A percentile compares a stretch with the other conserved stretches of the same genome.
Conservation (phyloP, 768 basidiomycete genomes). For the Lentinus brumalis region DNA sequence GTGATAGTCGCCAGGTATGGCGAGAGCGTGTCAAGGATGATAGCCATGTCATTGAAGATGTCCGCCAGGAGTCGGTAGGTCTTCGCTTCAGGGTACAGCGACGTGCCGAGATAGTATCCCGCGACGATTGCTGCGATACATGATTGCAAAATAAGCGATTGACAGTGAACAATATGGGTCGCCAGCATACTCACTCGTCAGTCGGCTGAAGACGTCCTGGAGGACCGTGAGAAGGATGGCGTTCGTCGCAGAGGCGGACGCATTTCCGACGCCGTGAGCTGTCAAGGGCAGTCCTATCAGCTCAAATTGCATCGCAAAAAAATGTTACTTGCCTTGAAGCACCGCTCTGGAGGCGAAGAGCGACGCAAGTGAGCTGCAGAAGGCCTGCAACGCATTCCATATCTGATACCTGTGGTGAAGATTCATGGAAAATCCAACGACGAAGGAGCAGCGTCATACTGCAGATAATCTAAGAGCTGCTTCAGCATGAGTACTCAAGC, state of each 20-base stretch:
- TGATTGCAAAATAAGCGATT: too few relatives aligned
- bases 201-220: constrained; percentile 63
- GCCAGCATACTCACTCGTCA: constrained; percentile 52
- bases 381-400: constrained; percentile 67
- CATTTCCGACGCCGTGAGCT: constrained; percentile 74
- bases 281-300: background rate
- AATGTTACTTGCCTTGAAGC: constrained; percentile 52
- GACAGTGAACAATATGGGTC: too few relatives aligned
- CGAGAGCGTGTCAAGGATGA: constrained; percentile 61
- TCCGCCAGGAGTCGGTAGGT: constrained; percentile 69
- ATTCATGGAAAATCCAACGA: background rate
- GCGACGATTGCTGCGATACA: constrained; percentile 54
- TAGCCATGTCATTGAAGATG: constrained; percentile 61
- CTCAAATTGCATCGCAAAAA: background rate
- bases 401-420: constrained; percentile 55
- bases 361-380: constrained; percentile 66
- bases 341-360: constrained; percentile 67
- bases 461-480: constrained; percentile 15
- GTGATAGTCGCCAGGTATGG: constrained; percentile 47
- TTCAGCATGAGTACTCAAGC: background rate
- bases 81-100: constrained; percentile 70
- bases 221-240: constrained; percentile 66
- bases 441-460: constrained; percentile 1
- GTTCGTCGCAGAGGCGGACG: constrained; percentile 64
- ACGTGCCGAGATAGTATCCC: constrained; percentile 64